Base-by-base conservation (phyloP, 2,329 filamentous ascomycete species). In the Paecilomyces fulvus region DNA sequence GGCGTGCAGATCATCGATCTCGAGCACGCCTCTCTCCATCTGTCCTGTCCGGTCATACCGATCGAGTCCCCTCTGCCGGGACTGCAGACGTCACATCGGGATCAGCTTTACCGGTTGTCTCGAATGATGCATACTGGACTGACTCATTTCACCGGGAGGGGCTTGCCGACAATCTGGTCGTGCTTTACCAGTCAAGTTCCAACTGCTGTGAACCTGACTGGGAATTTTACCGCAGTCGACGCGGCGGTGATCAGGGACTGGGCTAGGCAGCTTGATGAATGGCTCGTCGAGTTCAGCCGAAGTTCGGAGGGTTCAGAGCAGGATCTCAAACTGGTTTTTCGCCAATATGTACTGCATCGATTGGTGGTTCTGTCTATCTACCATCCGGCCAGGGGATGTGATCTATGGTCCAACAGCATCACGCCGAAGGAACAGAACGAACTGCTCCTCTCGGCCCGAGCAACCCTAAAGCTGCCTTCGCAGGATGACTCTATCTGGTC, bases 331-430 rank as follows among this genome's bases (percentile, higher is more conserved):
- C 6, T 28, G 14, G 56, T 58, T 10, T 58, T 58, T 17, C 56
- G 56, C 49, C 56, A 58, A 58, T 58, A 58, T 11, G 56, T 58
- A 1, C 54, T 58, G 9, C 56, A 58, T 58, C 54, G 56, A 56
- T 52, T 58, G n/a, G 56, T 58, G 20, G 56, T 58, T 25, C 20
- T 58, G n/a, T 58, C 56, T 31, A 58, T 58, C 49, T 56, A 58
- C 43, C 54, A 58, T 30, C 56, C 56, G 10, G 54, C 49, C 12
- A 53, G 56, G 23, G 56, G 56, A 9, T 56, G 54, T 23, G 56
- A 58, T 17, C 31, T 56, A 20, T 28, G 25, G 25, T 28, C 25
- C 25, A 28, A 28, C 25, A 28, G 25, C 25, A 28, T 28, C 25
- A 28, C 25, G 25, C 25, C 25, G 7, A 28, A 28, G 25, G 25